Percentiles rank a stretch among this genome's conserved stretches.
These are phyloP conservation scores for Peniophora sp. DNA, from an alignment of 1,284 basidiomycete species.

Conservation along the genomic window DNA sequence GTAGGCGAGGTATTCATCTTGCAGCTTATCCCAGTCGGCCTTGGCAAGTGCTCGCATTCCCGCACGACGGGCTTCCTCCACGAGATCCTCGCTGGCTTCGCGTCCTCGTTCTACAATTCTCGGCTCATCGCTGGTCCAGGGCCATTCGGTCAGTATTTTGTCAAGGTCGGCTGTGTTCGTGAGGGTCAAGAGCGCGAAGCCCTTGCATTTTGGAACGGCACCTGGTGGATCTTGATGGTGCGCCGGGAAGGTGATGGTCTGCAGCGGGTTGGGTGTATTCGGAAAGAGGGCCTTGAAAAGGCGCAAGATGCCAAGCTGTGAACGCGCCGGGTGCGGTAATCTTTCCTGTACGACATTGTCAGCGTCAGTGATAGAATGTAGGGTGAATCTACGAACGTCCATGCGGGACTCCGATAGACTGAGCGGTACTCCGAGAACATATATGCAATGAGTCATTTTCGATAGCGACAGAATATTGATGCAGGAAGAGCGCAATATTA, in stretches of 20 bases:
- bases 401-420: too few relatives aligned
- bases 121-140: conserved; percentile 37
- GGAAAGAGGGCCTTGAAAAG: conserved; percentile 35
- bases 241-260: conserved; percentile 45
- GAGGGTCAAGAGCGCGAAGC: conserved; percentile 63
- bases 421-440: too few relatives aligned
- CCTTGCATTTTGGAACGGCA: conserved; percentile 51
- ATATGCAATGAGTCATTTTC: too few relatives aligned
- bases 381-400: background rate
- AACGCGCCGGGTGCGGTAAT: conserved; percentile 48
- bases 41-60: conserved; percentile 55
- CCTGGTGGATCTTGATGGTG: conserved; percentile 53
- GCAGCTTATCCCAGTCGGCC: conserved; percentile 49
- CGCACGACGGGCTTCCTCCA: conserved; percentile 32
- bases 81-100: background rate
- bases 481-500: too few relatives aligned
- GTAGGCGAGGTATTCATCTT: conserved; percentile 56
- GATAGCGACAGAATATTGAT: too few relatives aligned
- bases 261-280: conserved; percentile 15
- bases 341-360: conserved; percentile 43
- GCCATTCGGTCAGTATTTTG: conserved; percentile 42
- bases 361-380: too few relatives aligned
- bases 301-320: conserved; percentile 35
- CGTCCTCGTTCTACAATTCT: background rate
- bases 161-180: conserved; percentile 29